Conservation (phyloP, 2,329 filamentous ascomycete genomes). For the Alternaria dauci region DNA sequence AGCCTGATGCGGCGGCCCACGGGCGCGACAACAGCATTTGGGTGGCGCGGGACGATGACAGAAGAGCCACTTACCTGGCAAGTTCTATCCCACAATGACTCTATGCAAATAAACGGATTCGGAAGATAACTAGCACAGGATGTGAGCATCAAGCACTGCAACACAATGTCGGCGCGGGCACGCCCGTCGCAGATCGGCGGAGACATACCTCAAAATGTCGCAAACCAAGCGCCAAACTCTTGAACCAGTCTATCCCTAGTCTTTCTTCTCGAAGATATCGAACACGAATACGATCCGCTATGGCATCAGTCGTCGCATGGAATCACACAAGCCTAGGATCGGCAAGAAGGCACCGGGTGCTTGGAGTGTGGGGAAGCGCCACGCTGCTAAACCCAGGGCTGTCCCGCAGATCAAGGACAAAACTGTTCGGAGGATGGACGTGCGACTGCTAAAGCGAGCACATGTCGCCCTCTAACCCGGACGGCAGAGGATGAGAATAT, state of each 20-base stretch:
- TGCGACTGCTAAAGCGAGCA: constrained; percentile 46
- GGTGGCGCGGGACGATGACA: constrained; percentile 2
- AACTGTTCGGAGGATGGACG: constrained; percentile 37
- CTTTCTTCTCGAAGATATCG: constrained; percentile 48
- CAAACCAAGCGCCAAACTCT: constrained; percentile 52
- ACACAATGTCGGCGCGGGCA: constrained; percentile 10
- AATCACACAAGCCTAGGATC: constrained; percentile 41
- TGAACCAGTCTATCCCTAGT: constrained; percentile 55
- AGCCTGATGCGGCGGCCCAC: background rate
- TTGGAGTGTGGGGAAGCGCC: constrained; percentile 51
- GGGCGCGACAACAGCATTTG: constrained; percentile 1
- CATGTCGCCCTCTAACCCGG: constrained; percentile 49
- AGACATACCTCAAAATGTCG: constrained; percentile 46
- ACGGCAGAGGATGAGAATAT: constrained; percentile 39
- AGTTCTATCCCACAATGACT: constrained; percentile 37
- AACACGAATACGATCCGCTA: constrained; percentile 48
- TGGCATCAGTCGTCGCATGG: constrained; percentile 49
- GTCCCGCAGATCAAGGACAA: constrained; percentile 40
- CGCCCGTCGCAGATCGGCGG: constrained; percentile 17
- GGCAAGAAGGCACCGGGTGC: constrained; percentile 40
- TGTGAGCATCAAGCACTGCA: constrained; percentile 31
- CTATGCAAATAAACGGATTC: constrained; percentile 37
- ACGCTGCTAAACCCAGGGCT: constrained; percentile 44
- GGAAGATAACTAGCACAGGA: constrained; percentile 38
- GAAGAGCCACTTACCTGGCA: constrained; percentile 34